A percentile compares a stretch with the other conserved stretches of the same genome.
phyloP scores from a whole-genome alignment of 169 alveolate species.

The Cryptosporidium andersoni region DNA sequence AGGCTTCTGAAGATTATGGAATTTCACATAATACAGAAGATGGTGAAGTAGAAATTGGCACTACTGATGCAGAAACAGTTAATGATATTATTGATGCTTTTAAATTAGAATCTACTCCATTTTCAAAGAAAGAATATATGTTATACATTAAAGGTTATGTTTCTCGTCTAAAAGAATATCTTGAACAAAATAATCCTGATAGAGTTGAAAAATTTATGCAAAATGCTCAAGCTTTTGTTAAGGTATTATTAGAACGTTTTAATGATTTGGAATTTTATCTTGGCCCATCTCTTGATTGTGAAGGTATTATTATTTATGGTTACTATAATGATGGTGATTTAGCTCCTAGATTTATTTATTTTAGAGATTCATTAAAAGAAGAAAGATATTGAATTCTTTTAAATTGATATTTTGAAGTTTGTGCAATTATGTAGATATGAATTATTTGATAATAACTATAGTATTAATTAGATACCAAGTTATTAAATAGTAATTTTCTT shows the following conservation, averaged over 20 bases:
- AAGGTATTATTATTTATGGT: slow-evolving; percentile 87
- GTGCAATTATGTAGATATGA: not conserved
- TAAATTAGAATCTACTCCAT: slow-evolving; percentile 87
- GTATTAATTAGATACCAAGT: not conserved
- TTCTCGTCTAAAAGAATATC: slow-evolving; percentile 83
- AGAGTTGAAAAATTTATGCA: slow-evolving; percentile 89
- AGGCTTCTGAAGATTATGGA: slow-evolving; percentile 90
- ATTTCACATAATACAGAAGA: slow-evolving; percentile 90
- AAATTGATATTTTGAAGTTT: too few relatives aligned
- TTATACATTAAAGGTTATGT: slow-evolving; percentile 89
- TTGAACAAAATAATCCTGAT: slow-evolving; percentile 88
- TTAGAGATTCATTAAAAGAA: slow-evolving; percentile 90
- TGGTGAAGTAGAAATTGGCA: slow-evolving; percentile 81
- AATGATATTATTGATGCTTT: slow-evolving; percentile 91
- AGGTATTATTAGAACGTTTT: slow-evolving; percentile 86
- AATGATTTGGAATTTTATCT: slow-evolving; percentile 90
- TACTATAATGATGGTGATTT: slow-evolving; percentile 92
- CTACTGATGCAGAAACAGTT: slow-evolving; percentile 86
- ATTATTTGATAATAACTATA: slow-evolving; percentile 1
- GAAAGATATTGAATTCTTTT: slow-evolving; percentile 81
- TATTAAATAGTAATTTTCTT: not conserved
- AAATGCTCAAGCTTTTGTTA: slow-evolving; percentile 87
- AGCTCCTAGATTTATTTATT: slow-evolving; percentile 90
- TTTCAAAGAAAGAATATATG: slow-evolving; percentile 90
- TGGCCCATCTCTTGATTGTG: slow-evolving; percentile 90